phyloP scores from a whole-genome alignment of 2,329 filamentous ascomycete species.

The Aspergillus versicolor region DNA sequence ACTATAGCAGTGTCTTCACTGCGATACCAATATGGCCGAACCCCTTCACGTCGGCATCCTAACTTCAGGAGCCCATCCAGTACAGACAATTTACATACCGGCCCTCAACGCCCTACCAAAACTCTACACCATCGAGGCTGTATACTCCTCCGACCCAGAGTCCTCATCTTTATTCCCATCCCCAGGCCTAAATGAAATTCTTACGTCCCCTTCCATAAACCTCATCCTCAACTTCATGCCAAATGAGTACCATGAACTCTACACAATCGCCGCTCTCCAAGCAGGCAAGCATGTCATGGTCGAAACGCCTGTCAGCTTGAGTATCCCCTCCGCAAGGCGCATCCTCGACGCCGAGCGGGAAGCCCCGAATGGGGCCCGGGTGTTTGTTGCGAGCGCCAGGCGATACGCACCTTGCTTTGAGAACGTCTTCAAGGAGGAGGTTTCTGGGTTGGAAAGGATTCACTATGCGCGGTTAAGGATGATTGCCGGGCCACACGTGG shows the following conservation, averaged over 20 bases:
- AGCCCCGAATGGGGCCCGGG: conserved; percentile 39
- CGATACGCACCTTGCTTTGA: conserved; percentile 59
- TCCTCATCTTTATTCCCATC: background rate
- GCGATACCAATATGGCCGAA: conserved; percentile 18
- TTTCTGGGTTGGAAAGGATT: conserved; percentile 53
- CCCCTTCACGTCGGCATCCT: conserved; percentile 37
- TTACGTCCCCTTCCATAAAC: conserved; percentile 45
- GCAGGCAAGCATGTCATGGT: conserved; percentile 58
- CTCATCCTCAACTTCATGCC: conserved; percentile 55
- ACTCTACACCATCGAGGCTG: conserved; percentile 47
- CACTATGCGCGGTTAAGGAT: conserved; percentile 54
- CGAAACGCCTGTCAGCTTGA: conserved; percentile 59
- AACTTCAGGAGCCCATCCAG: conserved; percentile 43
- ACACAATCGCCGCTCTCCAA: conserved; percentile 53
- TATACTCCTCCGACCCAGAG: conserved; percentile 48
- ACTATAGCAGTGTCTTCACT: background rate
- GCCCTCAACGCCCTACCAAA: conserved; percentile 44
- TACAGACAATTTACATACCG: conserved; percentile 56
- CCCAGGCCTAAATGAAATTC: conserved; percentile 28
- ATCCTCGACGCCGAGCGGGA: conserved; percentile 52
- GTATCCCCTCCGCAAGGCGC: conserved; percentile 44
- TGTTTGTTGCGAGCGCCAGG: conserved; percentile 63
- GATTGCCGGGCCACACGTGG: conserved; percentile 55
- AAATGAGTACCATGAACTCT: conserved; percentile 56
- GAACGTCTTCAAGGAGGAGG: conserved; percentile 53